Conservation (phyloP, 2,329 filamentous ascomycete genomes). For the Claviceps africana region DNA sequence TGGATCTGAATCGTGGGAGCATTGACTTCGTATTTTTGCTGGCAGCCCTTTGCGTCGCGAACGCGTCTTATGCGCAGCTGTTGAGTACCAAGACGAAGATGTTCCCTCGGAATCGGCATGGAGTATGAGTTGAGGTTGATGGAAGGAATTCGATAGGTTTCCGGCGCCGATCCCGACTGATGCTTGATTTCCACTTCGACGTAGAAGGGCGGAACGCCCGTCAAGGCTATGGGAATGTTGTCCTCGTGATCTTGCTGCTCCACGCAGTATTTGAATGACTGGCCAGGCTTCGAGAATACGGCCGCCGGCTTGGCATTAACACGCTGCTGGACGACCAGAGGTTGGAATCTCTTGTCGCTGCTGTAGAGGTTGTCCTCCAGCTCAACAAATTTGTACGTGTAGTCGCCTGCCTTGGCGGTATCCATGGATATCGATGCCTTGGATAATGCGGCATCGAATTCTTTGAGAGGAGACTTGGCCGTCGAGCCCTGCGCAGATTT, state of each 20-base stretch:
- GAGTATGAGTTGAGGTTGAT: constrained; percentile 63
- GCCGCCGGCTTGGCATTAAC: constrained; percentile 77
- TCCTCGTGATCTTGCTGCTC: constrained; percentile 72
- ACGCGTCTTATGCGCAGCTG: constrained; percentile 81
- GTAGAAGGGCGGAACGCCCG: constrained; percentile 74
- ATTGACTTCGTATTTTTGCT: constrained; percentile 57
- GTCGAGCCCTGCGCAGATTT: constrained; percentile 52
- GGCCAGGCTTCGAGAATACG: constrained; percentile 70
- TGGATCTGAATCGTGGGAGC: constrained; percentile 75
- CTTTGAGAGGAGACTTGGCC: constrained; percentile 51
- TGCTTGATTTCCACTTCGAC: constrained; percentile 91
- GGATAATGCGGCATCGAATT: constrained; percentile 62
- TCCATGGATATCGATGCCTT: constrained; percentile 74
- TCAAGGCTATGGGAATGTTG: constrained; percentile 72
- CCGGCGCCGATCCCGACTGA: constrained; percentile 63
- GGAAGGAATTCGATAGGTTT: constrained; percentile 67
- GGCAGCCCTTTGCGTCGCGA: constrained; percentile 74
- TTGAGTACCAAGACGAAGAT: constrained; percentile 79
- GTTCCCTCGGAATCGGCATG: constrained; percentile 70
- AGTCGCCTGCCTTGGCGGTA: constrained; percentile 66
- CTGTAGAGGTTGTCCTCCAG: constrained; percentile 80
- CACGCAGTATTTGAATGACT: constrained; percentile 91
- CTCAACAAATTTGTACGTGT: constrained; percentile 74
- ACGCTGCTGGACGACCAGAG: constrained; percentile 62
- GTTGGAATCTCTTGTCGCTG: constrained; percentile 50